Evolutionary conservation across 1,139 yeast genomes (phyloP).

Genomic region (Meyerozyma athensensis): DNA sequence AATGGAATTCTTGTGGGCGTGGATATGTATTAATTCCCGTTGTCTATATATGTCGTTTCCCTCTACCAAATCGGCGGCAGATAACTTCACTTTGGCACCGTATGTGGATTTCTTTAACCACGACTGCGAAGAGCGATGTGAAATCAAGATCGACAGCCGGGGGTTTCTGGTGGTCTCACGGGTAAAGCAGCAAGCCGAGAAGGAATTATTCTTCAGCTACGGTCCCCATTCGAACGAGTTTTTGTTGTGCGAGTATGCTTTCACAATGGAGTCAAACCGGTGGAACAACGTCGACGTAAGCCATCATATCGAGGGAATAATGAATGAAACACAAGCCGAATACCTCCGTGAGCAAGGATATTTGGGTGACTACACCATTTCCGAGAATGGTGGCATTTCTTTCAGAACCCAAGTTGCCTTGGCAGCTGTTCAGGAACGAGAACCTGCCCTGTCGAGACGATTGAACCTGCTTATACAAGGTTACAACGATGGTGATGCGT

Average conservation of each 20-base stretch:
- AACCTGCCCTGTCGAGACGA: slow-evolving; percentile 28
- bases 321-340: slow-evolving; percentile 35
- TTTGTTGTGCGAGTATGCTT: slow-evolving; percentile 83
- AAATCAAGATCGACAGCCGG: slow-evolving; percentile 37
- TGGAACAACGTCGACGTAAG: slow-evolving; percentile 75
- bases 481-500: slow-evolving; percentile 40
- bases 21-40: slow-evolving; percentile 89
- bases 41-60: slow-evolving; percentile 77
- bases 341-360: slow-evolving; percentile 54
- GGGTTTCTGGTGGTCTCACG: slow-evolving; percentile 52
- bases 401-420: slow-evolving; percentile 75
- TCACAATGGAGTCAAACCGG: slow-evolving; percentile 49
- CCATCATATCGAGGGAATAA: slow-evolving; percentile 26
- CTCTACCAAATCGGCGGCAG: slow-evolving; percentile 41
- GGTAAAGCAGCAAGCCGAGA: slow-evolving; percentile 31
- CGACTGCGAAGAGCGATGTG: slow-evolving; percentile 49
- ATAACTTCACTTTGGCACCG: slow-evolving; percentile 88
- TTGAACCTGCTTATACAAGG: slow-evolving; percentile 23
- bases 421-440: slow-evolving; percentile 51
- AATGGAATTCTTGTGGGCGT: slow-evolving; percentile 43
- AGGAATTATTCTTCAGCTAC: slow-evolving; percentile 69
- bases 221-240: slow-evolving; percentile 88
- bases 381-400: slow-evolving; percentile 47
- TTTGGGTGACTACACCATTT: slow-evolving; percentile 69
- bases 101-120: slow-evolving; percentile 87